Evolutionary conservation across 2,329 filamentous ascomycete species (phyloP).

Genomic region (Pseudogymnoascus sp.): DNA sequence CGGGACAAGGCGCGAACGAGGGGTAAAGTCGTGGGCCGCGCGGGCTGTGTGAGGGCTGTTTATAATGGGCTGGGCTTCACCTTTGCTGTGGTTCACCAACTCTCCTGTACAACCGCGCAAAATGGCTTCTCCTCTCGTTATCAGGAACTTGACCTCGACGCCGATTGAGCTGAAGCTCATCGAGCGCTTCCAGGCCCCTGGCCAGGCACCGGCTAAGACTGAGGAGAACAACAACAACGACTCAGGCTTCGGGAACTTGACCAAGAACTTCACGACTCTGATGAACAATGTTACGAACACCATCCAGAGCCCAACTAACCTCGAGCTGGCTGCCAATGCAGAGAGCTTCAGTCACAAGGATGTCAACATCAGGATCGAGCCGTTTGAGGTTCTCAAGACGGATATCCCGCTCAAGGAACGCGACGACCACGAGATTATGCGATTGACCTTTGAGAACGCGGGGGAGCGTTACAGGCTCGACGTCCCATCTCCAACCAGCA

Average conservation of each 20-base stretch:
- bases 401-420: conserved; percentile 53
- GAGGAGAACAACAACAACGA: conserved; percentile 28
- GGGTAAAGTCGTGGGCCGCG: not conserved
- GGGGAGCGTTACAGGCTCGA: conserved; percentile 64
- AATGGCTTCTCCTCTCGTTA: conserved; percentile 42
- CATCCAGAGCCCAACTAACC: not conserved
- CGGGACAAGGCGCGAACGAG: conserved; percentile 1
- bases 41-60: not conserved
- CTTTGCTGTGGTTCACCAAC: not conserved
- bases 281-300: conserved; percentile 37
- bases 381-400: conserved; percentile 60
- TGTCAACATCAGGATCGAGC: conserved; percentile 53
- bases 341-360: conserved; percentile 54
- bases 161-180: conserved; percentile 64
- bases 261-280: conserved; percentile 38
- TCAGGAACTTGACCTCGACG: conserved; percentile 74
- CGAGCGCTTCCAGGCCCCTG: conserved; percentile 60
- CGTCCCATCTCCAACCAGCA: conserved; percentile 53
- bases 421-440: conserved; percentile 55
- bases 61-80: conserved; percentile 6
- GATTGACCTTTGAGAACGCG: conserved; percentile 63
- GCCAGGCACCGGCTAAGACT: conserved; percentile 31
- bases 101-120: not conserved
- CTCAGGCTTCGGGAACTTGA: conserved; percentile 27
- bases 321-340: conserved; percentile 40